phyloP scores from a whole-genome alignment of 345 rosid species.

The Kernera saxatilis region DNA sequence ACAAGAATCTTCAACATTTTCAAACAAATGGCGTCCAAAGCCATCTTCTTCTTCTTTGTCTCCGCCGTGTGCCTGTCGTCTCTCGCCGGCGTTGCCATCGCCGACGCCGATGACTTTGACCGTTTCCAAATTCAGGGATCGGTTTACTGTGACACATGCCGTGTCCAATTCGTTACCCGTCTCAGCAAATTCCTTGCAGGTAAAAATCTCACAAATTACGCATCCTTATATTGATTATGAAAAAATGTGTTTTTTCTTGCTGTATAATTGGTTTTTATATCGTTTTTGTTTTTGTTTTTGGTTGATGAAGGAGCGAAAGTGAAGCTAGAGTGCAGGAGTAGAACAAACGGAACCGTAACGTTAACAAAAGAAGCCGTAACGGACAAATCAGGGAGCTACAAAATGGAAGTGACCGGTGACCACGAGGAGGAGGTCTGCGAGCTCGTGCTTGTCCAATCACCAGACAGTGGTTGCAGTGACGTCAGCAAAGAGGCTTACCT shows the following conservation, averaged over 20 bases:
- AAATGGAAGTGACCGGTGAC: conserved; percentile 43
- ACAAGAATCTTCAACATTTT: conserved; percentile 7
- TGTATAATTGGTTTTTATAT: too few relatives aligned
- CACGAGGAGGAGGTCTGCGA: conserved; percentile 66
- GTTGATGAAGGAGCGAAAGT: conserved; percentile 44
- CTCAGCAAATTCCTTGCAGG: conserved; percentile 44
- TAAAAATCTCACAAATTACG: neutral
- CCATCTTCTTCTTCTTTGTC: conserved; percentile 32
- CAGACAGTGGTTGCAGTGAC: conserved; percentile 39
- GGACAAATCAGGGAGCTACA: conserved; percentile 38
- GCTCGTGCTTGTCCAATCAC: conserved; percentile 34
- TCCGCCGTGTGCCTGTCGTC: conserved; percentile 43
- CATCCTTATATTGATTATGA: neutral
- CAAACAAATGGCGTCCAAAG: conserved; percentile 26
- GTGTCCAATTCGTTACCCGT: conserved; percentile 48
- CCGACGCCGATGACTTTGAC: conserved; percentile 19
- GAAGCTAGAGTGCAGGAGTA: conserved; percentile 50
- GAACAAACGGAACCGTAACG: conserved; percentile 29
- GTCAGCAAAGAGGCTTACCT: conserved; percentile 27
- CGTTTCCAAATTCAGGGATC: conserved; percentile 44
- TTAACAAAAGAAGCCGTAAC: conserved; percentile 37
- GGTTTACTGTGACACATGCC: conserved; percentile 64
- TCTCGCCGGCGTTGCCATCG: conserved; percentile 27
- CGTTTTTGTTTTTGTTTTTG: neutral
- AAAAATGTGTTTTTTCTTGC: too few relatives aligned